Evolutionary conservation across 2,329 filamentous ascomycete genomes (phyloP).

Genomic region (Penicillium paneum): DNA sequence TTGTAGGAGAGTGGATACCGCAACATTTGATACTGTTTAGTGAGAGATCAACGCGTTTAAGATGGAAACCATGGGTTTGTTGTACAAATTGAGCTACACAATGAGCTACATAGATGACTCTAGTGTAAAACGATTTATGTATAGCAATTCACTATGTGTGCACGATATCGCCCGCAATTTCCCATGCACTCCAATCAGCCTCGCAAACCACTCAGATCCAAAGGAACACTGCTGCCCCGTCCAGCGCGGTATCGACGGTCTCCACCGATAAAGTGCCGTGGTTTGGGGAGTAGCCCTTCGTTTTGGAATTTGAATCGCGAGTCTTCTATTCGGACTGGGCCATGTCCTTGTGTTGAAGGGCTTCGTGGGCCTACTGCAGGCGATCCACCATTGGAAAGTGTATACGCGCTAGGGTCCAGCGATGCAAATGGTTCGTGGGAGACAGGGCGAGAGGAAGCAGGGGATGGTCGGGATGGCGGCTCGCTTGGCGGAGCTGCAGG

Average conservation of each 20-base stretch:
- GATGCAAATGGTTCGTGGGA: conserved; percentile 56
- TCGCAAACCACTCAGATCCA: conserved; percentile 63
- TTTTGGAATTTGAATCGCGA: conserved; percentile 81
- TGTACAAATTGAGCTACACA: not conserved
- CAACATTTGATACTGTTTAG: not conserved
- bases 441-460: conserved; percentile 33
- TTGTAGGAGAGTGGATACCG: not conserved
- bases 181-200: conserved; percentile 27
- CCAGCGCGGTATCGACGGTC: conserved; percentile 82
- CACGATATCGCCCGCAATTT: conserved; percentile 26
- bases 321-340: conserved; percentile 65
- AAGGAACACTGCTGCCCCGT: conserved; percentile 85
- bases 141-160: conserved; percentile 24
- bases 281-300: conserved; percentile 78
- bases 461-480: conserved; percentile 44
- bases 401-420: conserved; percentile 74
- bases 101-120: not conserved
- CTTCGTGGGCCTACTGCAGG: conserved; percentile 26
- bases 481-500: conserved; percentile 40
- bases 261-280: conserved; percentile 72
- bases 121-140: conserved; percentile 4
- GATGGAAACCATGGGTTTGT: not conserved
- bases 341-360: conserved; percentile 27
- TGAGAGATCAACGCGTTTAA: not conserved
- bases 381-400: conserved; percentile 61